phyloP scores from a whole-genome alignment of 176 grass and related monocot genomes.

The Luzula sylvatica region DNA sequence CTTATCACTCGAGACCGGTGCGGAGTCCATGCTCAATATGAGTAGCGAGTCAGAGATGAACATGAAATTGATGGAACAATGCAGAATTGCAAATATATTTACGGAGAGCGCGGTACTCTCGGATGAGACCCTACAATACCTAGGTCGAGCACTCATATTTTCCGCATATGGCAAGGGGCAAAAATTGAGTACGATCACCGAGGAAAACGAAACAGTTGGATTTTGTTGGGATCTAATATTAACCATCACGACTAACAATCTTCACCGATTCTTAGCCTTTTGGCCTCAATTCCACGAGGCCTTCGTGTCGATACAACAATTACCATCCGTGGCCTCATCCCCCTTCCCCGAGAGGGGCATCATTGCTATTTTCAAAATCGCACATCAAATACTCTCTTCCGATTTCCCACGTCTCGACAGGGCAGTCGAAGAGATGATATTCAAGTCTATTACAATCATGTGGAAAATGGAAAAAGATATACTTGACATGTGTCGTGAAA shows the following conservation, averaged over 20 bases:
- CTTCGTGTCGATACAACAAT: conserved; percentile 55
- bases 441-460: conserved; percentile 80
- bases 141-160: conserved; percentile 64
- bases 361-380: conserved; percentile 58
- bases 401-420: conserved; percentile 19
- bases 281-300: conserved; percentile 70
- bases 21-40: conserved; percentile 48
- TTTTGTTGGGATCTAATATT: conserved; percentile 86
- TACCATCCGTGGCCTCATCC: conserved; percentile 65
- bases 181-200: conserved; percentile 81
- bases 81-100: conserved; percentile 74
- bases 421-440: conserved; percentile 56
- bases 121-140: conserved; percentile 68
- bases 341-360: conserved; percentile 90
- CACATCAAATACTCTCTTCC: conserved; percentile 32
- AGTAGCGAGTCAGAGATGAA: conserved; percentile 88
- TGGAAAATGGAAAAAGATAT: conserved; percentile 92
- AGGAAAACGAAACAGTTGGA: conserved; percentile 73
- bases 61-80: conserved; percentile 80
- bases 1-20: conserved; percentile 43
- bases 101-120: conserved; percentile 63
- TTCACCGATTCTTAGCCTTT: conserved; percentile 49
- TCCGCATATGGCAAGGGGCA: conserved; percentile 68
- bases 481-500: conserved; percentile 67
- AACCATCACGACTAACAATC: conserved; percentile 32